These are phyloP conservation scores for Beverwykella pulmonaria DNA, from an alignment of 495 filamentous ascomycete genomes.

Conservation along the genomic window DNA sequence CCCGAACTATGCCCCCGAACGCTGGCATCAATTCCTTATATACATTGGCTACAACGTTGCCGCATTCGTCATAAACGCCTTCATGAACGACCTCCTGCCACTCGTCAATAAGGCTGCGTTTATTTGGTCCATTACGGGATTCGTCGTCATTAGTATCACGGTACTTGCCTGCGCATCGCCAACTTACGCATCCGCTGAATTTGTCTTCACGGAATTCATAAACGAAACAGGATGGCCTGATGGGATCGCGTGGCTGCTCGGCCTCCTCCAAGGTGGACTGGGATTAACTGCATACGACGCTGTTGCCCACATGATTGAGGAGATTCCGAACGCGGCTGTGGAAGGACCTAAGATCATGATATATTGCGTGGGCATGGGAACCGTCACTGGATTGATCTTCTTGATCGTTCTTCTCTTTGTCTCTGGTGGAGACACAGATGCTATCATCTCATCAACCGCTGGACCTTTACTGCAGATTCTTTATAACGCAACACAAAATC, in stretches of 20 bases:
- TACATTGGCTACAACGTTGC: constrained; percentile 67
- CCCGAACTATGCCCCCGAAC: constrained; percentile 54
- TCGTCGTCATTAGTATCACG: constrained; percentile 69
- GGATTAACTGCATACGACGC: constrained; percentile 59
- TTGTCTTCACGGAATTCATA: constrained; percentile 54
- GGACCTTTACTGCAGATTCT: constrained; percentile 73
- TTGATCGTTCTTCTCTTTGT: constrained; percentile 68
- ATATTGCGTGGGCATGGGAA: constrained; percentile 68
- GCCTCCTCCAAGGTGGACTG: constrained; percentile 58
- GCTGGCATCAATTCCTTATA: constrained; percentile 76
- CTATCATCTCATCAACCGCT: constrained; percentile 62
- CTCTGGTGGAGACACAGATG: constrained; percentile 55
- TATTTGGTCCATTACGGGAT: constrained; percentile 68
- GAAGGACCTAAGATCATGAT: constrained; percentile 76
- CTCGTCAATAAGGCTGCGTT: constrained; percentile 66
- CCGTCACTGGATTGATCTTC: constrained; percentile 69
- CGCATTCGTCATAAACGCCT: constrained; percentile 68
- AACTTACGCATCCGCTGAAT: constrained; percentile 61
- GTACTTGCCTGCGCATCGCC: constrained; percentile 65
- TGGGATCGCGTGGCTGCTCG: constrained; percentile 57
- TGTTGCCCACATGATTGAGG: constrained; percentile 60
- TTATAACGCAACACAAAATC: constrained; percentile 66
- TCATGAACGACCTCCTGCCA: constrained; percentile 64
- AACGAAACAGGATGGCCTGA: constrained; percentile 59
- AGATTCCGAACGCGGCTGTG: constrained; percentile 69